Evolutionary conservation across 164 flowering plant species (phyloP).

Genomic region (Cinnamomum chago): DNA sequence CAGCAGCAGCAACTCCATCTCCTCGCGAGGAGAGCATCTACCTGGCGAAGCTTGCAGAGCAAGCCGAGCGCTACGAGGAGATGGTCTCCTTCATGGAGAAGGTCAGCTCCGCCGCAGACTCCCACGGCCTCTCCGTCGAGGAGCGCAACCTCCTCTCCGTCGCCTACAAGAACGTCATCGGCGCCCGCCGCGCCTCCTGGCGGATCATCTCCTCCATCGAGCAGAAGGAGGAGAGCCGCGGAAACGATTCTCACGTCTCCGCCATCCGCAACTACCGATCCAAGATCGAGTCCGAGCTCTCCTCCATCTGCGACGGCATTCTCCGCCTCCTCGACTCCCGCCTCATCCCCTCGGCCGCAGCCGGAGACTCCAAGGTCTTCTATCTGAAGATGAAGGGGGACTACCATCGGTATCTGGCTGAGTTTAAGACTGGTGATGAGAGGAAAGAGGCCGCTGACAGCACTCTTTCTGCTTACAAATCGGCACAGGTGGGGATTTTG

Average conservation of each 20-base stretch:
- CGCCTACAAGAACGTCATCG: too few relatives aligned
- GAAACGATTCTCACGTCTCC: too few relatives aligned
- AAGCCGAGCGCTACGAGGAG: conserved; percentile 64
- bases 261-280: too few relatives aligned
- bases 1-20: conserved; percentile 15
- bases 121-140: conserved; percentile 65
- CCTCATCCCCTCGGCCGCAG: not conserved
- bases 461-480: conserved; percentile 40
- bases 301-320: too few relatives aligned
- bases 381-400: conserved; percentile 19
- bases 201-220: too few relatives aligned
- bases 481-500: conserved; percentile 23
- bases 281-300: too few relatives aligned
- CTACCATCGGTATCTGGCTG: conserved; percentile 16
- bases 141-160: conserved; percentile 19
- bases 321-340: too few relatives aligned
- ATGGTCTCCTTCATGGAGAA: conserved; percentile 85
- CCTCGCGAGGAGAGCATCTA: conserved; percentile 59
- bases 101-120: conserved; percentile 24
- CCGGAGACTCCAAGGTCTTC: conserved; percentile 14
- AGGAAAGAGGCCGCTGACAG: conserved; percentile 24
- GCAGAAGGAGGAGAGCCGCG: too few relatives aligned
- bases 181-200: too few relatives aligned
- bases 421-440: conserved; percentile 42
- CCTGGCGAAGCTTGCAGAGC: conserved; percentile 39